Percentiles rank a stretch among this genome's conserved stretches.
Evolutionary conservation across 257 asterid genomes (phyloP).

Genomic region (Solanum pinnatisectum): DNA sequence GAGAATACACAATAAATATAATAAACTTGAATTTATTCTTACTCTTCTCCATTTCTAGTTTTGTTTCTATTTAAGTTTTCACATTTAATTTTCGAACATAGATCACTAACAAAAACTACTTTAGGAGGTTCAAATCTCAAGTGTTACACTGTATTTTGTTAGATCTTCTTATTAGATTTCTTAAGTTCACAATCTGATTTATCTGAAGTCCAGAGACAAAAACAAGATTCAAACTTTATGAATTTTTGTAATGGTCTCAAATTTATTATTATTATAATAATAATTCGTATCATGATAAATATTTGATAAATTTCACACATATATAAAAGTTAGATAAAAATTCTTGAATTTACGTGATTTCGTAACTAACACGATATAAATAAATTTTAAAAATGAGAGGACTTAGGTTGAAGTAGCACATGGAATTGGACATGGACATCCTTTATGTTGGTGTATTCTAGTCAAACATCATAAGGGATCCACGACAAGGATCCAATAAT

Average conservation of each 20-base stretch:
- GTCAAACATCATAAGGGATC: slow-evolving; percentile 1
- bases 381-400: background rate
- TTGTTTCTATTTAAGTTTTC: too few species aligned
- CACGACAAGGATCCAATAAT: background rate
- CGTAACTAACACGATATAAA: background rate
- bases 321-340: background rate
- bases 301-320: background rate
- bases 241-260: background rate
- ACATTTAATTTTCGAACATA: too few species aligned
- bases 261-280: background rate
- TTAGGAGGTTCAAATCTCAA: background rate
- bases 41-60: background rate
- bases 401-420: background rate
- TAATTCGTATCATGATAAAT: background rate
- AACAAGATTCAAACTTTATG: background rate
- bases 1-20: background rate
- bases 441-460: background rate
- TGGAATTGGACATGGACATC: background rate
- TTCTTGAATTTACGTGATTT: background rate
- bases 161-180: background rate
- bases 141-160: background rate
- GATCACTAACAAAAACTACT: background rate
- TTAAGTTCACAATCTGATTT: rapidly evolving
- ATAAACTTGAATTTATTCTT: background rate
- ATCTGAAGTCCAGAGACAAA: background rate